A percentile compares a stretch with the other conserved stretches of the same genome.
Conservation (phyloP, 2,329 filamentous ascomycete genomes). For the Rhinocladiella mackenziei region DNA sequence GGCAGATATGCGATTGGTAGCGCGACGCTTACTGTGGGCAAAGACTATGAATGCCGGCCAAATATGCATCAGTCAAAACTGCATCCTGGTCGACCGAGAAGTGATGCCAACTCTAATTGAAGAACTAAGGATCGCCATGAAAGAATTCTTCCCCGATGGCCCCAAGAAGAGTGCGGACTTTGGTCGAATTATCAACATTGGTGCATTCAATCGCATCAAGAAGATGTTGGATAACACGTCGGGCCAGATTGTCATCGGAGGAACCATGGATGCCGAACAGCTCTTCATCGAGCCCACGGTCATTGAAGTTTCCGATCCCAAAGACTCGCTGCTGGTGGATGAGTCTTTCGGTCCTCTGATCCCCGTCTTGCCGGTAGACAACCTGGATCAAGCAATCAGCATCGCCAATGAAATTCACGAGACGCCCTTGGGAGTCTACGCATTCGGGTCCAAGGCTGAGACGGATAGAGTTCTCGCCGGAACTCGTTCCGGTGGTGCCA, state of each 20-base stretch:
- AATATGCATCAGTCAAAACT: constrained; percentile 90
- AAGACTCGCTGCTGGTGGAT: constrained; percentile 73
- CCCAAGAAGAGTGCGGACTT: constrained; percentile 74
- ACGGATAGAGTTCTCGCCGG: constrained; percentile 64
- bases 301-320: constrained; percentile 70
- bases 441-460: constrained; percentile 78
- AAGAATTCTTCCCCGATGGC: constrained; percentile 80
- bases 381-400: constrained; percentile 78
- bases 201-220: constrained; percentile 78
- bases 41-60: constrained; percentile 86
- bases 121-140: constrained; percentile 66
- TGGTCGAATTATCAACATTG: constrained; percentile 72
- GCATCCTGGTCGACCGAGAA: constrained; percentile 74
- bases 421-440: constrained; percentile 78
- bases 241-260: constrained; percentile 84
- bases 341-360: constrained; percentile 95
- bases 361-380: constrained; percentile 71
- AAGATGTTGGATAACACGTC: constrained; percentile 79
- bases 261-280: constrained; percentile 71
- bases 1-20: constrained; percentile 74
- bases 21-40: constrained; percentile 79
- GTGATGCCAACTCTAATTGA: constrained; percentile 68
- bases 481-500: constrained; percentile 65
- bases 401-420: constrained; percentile 76
- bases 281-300: constrained; percentile 88